Conservation (phyloP, 2,329 filamentous ascomycete genomes). For the Dothiorella sarmentorum region DNA sequence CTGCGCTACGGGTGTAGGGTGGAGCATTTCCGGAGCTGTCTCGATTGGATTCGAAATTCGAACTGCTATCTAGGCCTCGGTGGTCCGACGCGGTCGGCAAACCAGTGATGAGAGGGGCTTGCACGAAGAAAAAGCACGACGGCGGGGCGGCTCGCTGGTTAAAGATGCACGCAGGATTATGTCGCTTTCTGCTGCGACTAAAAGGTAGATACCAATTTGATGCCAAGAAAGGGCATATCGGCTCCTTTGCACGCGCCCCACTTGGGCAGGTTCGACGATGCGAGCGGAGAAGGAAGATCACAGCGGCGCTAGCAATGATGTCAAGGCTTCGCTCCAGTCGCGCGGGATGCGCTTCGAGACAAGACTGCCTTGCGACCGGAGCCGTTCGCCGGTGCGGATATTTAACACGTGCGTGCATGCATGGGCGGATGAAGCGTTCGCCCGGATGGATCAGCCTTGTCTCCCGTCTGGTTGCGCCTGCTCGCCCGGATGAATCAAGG, state of each 20-base stretch:
- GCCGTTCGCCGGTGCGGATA: no score
- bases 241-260: background rate
- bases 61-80: background rate
- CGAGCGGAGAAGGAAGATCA: background rate
- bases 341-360: background rate
- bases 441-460: background rate
- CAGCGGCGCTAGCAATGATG: background rate
- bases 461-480: background rate
- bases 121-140: background rate
- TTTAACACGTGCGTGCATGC: no score
- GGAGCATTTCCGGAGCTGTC: background rate
- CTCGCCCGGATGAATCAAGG: background rate
- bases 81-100: background rate
- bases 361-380: no score
- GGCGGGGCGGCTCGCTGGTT: background rate
- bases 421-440: no score
- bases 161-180: background rate
- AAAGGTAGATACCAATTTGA: slow-evolving; percentile 4
- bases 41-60: background rate
- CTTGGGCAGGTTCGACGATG: background rate
- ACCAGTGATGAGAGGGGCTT: background rate
- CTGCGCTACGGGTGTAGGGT: background rate
- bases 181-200: background rate
- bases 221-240: background rate
- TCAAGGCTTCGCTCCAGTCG: background rate